Base-by-base conservation (phyloP, 2,329 filamentous ascomycete species). In the Cordyceps javanica region DNA sequence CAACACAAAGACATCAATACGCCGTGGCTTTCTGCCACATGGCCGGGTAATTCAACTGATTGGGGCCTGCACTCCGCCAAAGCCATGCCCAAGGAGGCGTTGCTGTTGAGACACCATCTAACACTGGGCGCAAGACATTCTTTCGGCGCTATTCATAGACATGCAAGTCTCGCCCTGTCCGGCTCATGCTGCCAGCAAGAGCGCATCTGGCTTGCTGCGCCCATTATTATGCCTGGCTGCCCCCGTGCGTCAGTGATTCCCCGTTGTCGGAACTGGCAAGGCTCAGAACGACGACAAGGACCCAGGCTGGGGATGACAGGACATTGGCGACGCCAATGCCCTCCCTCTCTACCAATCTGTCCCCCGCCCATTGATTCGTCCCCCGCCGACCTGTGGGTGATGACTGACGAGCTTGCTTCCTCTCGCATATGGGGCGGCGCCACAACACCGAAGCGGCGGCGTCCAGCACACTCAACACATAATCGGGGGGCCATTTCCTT, bases 81-180 rank as follows among this genome's bases (percentile, higher is more conserved):
- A 19, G 16, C 23, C 42, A 55, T 8, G 52, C 42, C n/a, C 32
- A 41, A 46, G 23, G 23, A 21, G n/a, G 23, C 7, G 21, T 21
- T 28, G 28, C 26, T 32, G 45, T 51, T 57, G 46, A 56, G 54
- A 57, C 46, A 41, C n/a, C 26, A 39, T 51, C 45, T 19, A 21
- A 50, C 36, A 32, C 34, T n/a, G 21, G 28, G 25, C 36, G 14
- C 46, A 19, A 57, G 55, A 57, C 46, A 46, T 34, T 36, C 10
- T 26, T 38, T 46, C 42, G 49, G 30, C 34, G 56, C 56, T 58
- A 58, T 58, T 58, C 39, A 53, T 58, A 58, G 49, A 58, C 38
- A 52, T 57, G 55, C 48, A 57, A 30, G 48, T 56, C 34, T 56
- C 44, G 54, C 44, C 28, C n/a, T 36, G 34, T 19, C 44, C 34